Conservation (phyloP, 1,284 basidiomycete species). For the Leccinum angustisporum region DNA sequence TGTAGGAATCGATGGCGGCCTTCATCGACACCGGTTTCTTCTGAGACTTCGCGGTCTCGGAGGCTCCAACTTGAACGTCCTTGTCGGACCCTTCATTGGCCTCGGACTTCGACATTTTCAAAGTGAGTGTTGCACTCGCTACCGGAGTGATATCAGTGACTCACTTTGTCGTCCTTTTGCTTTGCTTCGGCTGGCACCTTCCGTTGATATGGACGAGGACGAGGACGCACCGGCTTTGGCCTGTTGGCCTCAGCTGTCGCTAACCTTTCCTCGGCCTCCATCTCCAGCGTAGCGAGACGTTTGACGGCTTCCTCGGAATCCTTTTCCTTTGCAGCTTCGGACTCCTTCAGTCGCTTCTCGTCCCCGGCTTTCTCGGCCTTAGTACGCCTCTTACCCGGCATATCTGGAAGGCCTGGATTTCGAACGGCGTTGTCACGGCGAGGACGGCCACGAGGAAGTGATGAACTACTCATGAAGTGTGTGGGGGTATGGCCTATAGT, state of each 20-base stretch:
- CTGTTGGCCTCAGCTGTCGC: not conserved
- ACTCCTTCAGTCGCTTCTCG: not conserved
- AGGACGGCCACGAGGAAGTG: not conserved
- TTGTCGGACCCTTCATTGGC: not conserved
- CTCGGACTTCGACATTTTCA: not conserved
- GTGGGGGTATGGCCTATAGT: not conserved
- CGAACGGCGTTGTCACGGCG: not conserved
- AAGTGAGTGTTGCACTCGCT: not conserved
- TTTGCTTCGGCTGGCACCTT: not conserved
- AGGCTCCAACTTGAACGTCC: not conserved
- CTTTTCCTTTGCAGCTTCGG: not conserved
- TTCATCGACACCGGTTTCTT: not conserved
- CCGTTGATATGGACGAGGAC: not conserved
- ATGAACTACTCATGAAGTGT: not conserved
- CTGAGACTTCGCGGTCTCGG: not conserved
- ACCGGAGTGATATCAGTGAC: too few species aligned
- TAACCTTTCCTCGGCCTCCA: not conserved
- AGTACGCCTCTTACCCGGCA: not conserved
- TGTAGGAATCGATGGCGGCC: not conserved
- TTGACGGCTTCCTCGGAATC: not conserved
- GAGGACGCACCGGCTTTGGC: not conserved
- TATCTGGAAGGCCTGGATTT: not conserved
- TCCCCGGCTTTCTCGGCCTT: not conserved
- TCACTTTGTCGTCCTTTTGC: not conserved
- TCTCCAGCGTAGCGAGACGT: not conserved